phyloP scores from a whole-genome alignment of 345 rosid genomes.

The Boechera stricta region DNA sequence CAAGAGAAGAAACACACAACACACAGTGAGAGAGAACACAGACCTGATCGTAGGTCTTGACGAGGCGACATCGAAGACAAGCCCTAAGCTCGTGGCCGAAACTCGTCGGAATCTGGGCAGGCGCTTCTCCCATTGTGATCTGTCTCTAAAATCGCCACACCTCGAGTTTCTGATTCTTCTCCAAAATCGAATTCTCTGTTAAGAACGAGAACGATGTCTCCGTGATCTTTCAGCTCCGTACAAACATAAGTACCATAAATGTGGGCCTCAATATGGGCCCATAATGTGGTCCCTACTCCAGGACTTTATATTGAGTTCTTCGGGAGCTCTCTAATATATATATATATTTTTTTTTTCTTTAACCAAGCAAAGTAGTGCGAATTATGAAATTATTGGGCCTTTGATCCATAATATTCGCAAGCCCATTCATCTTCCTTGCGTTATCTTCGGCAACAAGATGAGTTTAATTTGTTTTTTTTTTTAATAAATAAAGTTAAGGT shows the following conservation, averaged over 20 bases:
- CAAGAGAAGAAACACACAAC: constrained; percentile 10
- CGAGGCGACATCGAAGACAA: constrained; percentile 87
- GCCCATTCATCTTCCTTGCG: not conserved
- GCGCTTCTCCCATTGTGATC: constrained; percentile 53
- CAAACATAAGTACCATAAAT: not conserved
- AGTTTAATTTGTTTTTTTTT: not conserved
- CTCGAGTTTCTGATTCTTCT: not conserved
- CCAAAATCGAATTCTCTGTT: no score
- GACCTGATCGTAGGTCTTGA: constrained; percentile 91
- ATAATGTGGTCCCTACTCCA: not conserved
- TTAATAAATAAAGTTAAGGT: no score
- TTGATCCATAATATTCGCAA: not conserved
- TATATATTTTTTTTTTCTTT: no score
- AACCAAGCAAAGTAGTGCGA: no score
- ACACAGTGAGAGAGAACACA: not conserved
- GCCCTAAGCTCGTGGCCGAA: constrained; percentile 90
- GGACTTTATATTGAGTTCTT: no score
- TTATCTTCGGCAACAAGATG: constrained; percentile 1
- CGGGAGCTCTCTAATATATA: no score
- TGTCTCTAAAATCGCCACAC: constrained; percentile 11
- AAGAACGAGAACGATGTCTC: no score
- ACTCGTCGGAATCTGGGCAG: constrained; percentile 95
- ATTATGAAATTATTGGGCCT: not conserved
- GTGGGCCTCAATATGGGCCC: constrained; percentile 14
- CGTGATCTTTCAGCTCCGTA: not conserved